Evolutionary conservation across 169 alveolate genomes (phyloP), one percentile per base, ranked within the genome.

Genomic region (Eimeria necatrix): DNA sequence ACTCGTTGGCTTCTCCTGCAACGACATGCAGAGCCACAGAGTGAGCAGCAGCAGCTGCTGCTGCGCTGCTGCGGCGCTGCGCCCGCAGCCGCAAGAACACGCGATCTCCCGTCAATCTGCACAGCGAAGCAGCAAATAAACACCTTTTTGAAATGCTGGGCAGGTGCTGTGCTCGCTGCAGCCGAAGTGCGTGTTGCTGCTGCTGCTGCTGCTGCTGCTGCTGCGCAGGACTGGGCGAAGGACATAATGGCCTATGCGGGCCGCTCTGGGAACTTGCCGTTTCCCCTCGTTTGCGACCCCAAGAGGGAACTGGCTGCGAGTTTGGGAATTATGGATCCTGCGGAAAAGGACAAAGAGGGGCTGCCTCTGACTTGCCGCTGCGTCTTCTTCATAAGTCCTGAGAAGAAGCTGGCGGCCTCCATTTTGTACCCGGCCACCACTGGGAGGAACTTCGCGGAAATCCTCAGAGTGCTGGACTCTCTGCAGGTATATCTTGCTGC

Each of bases 361-460:
- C 56, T 97, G 22, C 98, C 98, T 22, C 93, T 97, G 74, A 95
- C 98, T 14, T 94, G 97, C 49, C 96, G 98, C 74, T 93, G 96
- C 51, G 97, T 95, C 52, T 96, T 95, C 71, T 93, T 93, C 86
- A 96, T 97, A 68, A 96, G 97, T 52, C 96, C 97, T 7, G 96
- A 96, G 59, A 92, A 87, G 90, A 93, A 46, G 74, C 90, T 97
- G 9, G 96, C 95, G 80, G 96, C 96, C 18, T 80, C 96, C 56
- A 85, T 94, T 24, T 91, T 96, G 12, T 97, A 97, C 94, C 98
- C 98, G 7, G 98, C 98, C 4, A 96, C 98, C 32, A 96, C 97
- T 4, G 98, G 98, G n/a, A 46, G 98, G 60, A 96, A 95, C 94
- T 96, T 96, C 76, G 87, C 83, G n/a, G 98, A 97, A 61, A 87